Evolutionary conservation across 495 filamentous ascomycete species (phyloP).

Genomic region (Aspergillus kassunensis): DNA sequence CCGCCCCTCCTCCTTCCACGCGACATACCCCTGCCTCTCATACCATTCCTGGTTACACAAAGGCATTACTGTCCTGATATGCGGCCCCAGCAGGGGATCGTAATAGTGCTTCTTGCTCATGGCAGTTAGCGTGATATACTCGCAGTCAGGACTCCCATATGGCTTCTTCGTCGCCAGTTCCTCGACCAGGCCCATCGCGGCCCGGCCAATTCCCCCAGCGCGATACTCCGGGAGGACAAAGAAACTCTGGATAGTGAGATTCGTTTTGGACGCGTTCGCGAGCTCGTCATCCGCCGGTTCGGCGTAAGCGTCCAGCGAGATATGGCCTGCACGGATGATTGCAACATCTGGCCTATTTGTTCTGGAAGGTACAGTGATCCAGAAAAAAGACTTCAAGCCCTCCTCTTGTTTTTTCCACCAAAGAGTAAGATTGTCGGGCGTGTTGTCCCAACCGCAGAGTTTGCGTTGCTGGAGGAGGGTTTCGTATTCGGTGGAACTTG

Average conservation of each 20-base stretch:
- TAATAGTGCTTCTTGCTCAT: conserved; percentile 27
- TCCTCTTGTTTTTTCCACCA: conserved; percentile 20
- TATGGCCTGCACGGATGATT: conserved; percentile 20
- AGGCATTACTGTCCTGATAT: conserved; percentile 15
- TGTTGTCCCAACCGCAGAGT: conserved; percentile 24
- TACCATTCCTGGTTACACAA: conserved; percentile 31
- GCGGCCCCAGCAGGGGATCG: conserved; percentile 18
- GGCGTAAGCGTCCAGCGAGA: conserved; percentile 25
- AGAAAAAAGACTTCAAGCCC: conserved; percentile 24
- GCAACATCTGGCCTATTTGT: neutral
- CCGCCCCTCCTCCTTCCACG: conserved; percentile 26
- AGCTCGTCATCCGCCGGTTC: conserved; percentile 17
- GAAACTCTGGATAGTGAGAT: conserved; percentile 22
- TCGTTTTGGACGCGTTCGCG: conserved; percentile 14
- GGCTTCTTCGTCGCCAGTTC: conserved; percentile 15
- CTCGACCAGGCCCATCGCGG: conserved; percentile 20
- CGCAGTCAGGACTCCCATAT: conserved; percentile 20
- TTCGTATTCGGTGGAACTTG: conserved; percentile 13
- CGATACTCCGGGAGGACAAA: conserved; percentile 24
- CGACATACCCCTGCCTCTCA: conserved; percentile 26
- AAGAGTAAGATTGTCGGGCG: conserved; percentile 2
- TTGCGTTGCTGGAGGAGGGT: conserved; percentile 25
- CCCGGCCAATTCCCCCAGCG: conserved; percentile 14
- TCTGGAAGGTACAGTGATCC: conserved; percentile 6
- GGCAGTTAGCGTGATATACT: conserved; percentile 21